Evolutionary conservation across 2,329 filamentous ascomycete species (phyloP).

Genomic region (Chaetomium globosum): DNA sequence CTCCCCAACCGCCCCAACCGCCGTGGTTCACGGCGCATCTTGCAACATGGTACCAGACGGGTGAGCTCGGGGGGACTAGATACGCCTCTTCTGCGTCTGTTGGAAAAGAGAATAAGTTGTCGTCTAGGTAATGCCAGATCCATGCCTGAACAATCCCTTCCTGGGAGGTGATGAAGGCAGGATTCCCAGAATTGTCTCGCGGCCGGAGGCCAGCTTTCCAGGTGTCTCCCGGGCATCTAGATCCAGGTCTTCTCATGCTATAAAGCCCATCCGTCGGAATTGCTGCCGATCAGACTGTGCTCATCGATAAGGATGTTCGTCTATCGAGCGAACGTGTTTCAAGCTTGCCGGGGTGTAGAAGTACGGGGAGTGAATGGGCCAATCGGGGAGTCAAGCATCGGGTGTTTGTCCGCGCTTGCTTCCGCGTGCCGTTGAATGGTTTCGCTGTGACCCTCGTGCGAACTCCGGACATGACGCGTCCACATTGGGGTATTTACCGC

Average conservation of each 20-base stretch:
- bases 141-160: neutral
- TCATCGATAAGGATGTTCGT: neutral
- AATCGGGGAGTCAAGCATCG: no score
- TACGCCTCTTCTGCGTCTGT: neutral
- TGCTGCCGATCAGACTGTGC: neutral
- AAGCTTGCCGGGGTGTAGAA: no score
- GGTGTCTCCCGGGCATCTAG: neutral
- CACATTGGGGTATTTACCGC: no score
- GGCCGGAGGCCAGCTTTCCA: neutral
- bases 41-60: neutral
- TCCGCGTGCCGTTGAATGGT: no score
- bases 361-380: no score
- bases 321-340: neutral
- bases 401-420: no score
- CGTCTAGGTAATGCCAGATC: neutral
- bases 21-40: slow-evolving; percentile 27
- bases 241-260: neutral
- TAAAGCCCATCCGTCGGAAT: neutral
- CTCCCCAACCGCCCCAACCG: slow-evolving; percentile 15
- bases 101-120: neutral
- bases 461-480: no score
- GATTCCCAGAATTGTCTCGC: neutral
- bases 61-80: neutral
- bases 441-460: no score
- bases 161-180: neutral